phyloP scores from a whole-genome alignment of 345 rosid species.

The Euclidium syriacum region DNA sequence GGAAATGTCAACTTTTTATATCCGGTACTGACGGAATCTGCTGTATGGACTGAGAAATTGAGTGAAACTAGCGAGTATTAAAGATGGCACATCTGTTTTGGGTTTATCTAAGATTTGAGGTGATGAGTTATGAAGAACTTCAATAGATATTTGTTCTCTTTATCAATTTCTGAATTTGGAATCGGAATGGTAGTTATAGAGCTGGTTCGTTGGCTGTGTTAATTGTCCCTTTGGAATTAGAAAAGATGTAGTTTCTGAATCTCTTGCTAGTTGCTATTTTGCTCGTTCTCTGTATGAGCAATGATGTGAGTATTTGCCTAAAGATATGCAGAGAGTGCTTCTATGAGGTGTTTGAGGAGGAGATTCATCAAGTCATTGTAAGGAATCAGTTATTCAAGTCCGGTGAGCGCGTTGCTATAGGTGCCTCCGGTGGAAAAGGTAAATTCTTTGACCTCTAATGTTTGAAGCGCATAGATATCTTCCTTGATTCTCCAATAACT shows the following conservation, averaged over 20 bases:
- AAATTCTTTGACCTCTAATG: neutral
- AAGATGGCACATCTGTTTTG: too few species aligned
- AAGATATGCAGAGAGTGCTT: constrained; percentile 93
- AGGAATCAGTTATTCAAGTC: constrained; percentile 59
- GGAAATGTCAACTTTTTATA: too few species aligned
- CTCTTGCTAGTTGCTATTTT: neutral
- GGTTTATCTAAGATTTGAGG: too few species aligned
- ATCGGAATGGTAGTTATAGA: too few species aligned
- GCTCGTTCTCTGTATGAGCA: neutral
- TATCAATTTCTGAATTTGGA: neutral
- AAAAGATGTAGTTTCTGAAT: too few species aligned
- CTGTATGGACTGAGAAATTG: too few species aligned
- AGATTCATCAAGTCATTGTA: constrained; percentile 71
- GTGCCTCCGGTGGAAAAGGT: constrained; percentile 99
- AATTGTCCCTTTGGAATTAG: too few species aligned
- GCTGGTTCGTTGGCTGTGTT: too few species aligned
- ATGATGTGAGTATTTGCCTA: neutral
- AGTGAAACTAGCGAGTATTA: too few species aligned
- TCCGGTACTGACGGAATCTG: too few species aligned
- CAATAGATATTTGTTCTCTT: neutral
- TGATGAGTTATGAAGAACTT: neutral
- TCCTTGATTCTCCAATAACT: too few species aligned
- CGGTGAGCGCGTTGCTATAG: constrained; percentile 79
- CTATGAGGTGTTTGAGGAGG: constrained; percentile 77
- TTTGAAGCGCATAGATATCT: too few species aligned